phyloP scores from a whole-genome alignment of 116 monocot species.

The Phalaenopsis hybrid region DNA sequence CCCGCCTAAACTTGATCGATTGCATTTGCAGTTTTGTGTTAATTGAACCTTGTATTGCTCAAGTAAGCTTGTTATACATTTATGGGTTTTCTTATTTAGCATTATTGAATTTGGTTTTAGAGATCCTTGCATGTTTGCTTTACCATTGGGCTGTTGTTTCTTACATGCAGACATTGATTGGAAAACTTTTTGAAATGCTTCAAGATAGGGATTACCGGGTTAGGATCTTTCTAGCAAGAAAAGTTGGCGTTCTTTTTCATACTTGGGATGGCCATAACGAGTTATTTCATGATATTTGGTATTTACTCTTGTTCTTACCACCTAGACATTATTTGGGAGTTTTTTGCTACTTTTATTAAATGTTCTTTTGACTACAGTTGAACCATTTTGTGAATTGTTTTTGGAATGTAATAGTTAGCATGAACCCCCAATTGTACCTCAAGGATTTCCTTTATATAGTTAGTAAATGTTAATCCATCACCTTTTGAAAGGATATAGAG shows the following conservation, averaged over 20 bases:
- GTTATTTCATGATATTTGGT: slow-evolving; percentile 92
- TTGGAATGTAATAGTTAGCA: neutral
- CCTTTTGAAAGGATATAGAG: neutral
- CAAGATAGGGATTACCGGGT: slow-evolving; percentile 85
- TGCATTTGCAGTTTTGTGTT: slow-evolving; percentile 61
- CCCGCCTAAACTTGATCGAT: slow-evolving; percentile 53
- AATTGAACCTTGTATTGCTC: slow-evolving; percentile 60
- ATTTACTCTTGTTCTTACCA: slow-evolving; percentile 9
- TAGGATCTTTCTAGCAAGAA: slow-evolving; percentile 67
- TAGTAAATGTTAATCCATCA: neutral
- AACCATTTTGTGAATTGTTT: neutral
- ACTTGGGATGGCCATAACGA: slow-evolving; percentile 94
- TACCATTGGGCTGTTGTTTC: slow-evolving; percentile 5
- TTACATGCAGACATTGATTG: slow-evolving; percentile 55
- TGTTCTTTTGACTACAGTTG: neutral
- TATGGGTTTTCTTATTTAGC: neutral
- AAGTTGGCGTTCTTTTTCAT: slow-evolving; percentile 67
- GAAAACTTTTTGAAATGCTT: slow-evolving; percentile 65
- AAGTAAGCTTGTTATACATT: slow-evolving; percentile 31
- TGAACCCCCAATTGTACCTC: neutral
- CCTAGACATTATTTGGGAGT: neutral
- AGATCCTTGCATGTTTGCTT: neutral
- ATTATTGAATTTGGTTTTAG: neutral
- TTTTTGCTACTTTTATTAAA: neutral
- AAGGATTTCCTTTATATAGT: neutral